Conservation (phyloP, 805 yeast genomes). For the Barnettozyma siamensis region DNA sequence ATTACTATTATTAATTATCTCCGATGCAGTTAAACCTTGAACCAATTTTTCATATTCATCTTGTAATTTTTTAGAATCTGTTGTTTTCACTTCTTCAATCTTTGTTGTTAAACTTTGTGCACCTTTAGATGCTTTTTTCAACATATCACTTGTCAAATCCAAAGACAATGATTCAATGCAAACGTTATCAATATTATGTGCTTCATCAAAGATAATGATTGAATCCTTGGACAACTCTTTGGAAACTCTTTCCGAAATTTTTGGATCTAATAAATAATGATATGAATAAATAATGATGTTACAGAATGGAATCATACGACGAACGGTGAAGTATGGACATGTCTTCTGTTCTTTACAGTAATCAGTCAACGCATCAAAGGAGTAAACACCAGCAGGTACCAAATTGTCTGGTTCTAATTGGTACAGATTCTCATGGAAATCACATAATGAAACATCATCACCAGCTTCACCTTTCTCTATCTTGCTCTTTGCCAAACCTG, state of each 20-base stretch:
- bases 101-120: constrained; percentile 72
- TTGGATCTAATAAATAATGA: constrained; percentile 94
- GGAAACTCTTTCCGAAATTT: constrained; percentile 93
- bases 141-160: constrained; percentile 85
- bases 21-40: constrained; percentile 81
- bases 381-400: constrained; percentile 89
- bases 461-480: constrained; percentile 46
- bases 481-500: constrained; percentile 74
- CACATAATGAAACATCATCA: constrained; percentile 60
- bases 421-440: constrained; percentile 85
- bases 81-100: constrained; percentile 77
- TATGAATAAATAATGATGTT: constrained; percentile 93
- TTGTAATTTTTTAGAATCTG: constrained; percentile 78
- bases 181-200: constrained; percentile 97
- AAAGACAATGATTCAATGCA: constrained; percentile 93
- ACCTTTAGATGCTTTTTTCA: constrained; percentile 83
- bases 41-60: constrained; percentile 90
- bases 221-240: constrained; percentile 87
- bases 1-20: constrained; percentile 52
- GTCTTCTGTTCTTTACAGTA: constrained; percentile 76
- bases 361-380: constrained; percentile 76
- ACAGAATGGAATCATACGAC: constrained; percentile 95
- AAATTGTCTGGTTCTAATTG: constrained; percentile 83
- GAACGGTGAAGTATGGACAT: constrained; percentile 95
- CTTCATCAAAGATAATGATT: constrained; percentile 95